Conservation (phyloP, 495 filamentous ascomycete species). For the Massariosphaeria phaeospora region DNA sequence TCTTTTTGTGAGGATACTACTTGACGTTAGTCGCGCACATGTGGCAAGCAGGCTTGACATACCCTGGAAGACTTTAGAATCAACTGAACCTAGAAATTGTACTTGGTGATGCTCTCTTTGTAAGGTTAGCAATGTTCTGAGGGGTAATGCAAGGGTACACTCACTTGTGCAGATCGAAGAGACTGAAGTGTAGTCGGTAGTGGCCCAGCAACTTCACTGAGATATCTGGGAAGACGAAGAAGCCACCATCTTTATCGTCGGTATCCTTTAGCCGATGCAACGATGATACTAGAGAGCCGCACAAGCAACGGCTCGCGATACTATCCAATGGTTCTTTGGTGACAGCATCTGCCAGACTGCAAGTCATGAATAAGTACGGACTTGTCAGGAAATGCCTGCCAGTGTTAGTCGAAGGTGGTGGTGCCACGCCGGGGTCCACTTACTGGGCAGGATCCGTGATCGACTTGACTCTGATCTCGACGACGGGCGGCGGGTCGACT, state of each 20-base stretch:
- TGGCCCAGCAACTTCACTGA: slow-evolving; percentile 77
- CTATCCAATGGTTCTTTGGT: slow-evolving; percentile 45
- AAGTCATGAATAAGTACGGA: slow-evolving; percentile 81
- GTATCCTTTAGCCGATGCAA: slow-evolving; percentile 89
- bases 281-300: slow-evolving; percentile 83
- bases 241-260: slow-evolving; percentile 85
- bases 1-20: slow-evolving; percentile 66
- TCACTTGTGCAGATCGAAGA: slow-evolving; percentile 79
- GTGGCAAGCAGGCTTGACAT: slow-evolving; percentile 37
- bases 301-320: slow-evolving; percentile 54
- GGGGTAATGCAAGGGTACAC: slow-evolving; percentile 22
- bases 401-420: slow-evolving; percentile 20
- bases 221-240: slow-evolving; percentile 95
- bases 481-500: slow-evolving; percentile 89
- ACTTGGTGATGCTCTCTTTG: slow-evolving; percentile 49
- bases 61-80: slow-evolving; percentile 72
- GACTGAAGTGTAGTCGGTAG: slow-evolving; percentile 75
- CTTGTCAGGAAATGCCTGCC: slow-evolving; percentile 66
- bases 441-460: slow-evolving; percentile 70
- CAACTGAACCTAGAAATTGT: slow-evolving; percentile 63
- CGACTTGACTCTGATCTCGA: slow-evolving; percentile 71
- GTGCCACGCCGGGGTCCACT: slow-evolving; percentile 31
- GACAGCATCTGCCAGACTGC: slow-evolving; percentile 59
- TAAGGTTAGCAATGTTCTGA: slow-evolving; percentile 25
- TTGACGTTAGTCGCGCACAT: not conserved